Base-by-base conservation (phyloP, 352 stramenopile species). In the Aphanomyces astaci region DNA sequence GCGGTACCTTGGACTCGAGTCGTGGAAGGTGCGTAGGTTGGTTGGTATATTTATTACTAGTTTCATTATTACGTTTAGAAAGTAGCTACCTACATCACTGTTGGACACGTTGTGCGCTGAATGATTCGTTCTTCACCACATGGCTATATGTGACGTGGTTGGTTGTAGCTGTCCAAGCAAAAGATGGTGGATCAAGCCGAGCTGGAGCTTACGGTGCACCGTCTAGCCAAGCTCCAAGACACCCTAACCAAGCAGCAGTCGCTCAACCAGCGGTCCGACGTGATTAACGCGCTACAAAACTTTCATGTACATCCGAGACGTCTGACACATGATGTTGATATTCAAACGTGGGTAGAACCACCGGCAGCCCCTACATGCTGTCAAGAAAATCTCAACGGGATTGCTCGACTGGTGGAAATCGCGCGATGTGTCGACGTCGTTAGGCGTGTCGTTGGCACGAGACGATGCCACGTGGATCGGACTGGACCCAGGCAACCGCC, bases 361-460 rank as follows among this genome's bases (percentile, higher is more conserved):
- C 78, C 76, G n/a, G 64, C 74, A 5, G 71, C 73, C 32, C 82
- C 77, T 71, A 87, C 13, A 74, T 74, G 0, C 75, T 71, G 54
- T 87, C 79, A 62, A 80, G 51, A 68, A 68, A 25, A 53, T 68
- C 0, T 52, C 62, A 2, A 88, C 79, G 40, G 82, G 84, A 0
- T 64, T 56, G n/a, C 66, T 92, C 24, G 75, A 87, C 22, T 92
- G 84, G 84, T 92, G 84, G 84, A 59, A 78, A 32, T 52, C 75
- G 0, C 74, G 77, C 33, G 75, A 80, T 2, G 63, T 92, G 3
- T 60, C 25, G 1, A 43, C 36, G 36, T 43, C 36, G 15, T 43
- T 43, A 15, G 36, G 36, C 7, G 36, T 43, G 36, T 43, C 36
- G 7, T 15, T 43, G 15, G 36, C 7, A 7, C 73, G 76, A 24